Evolutionary conservation across 805 yeast species (phyloP), one percentile per base, ranked within the genome.

Genomic region (Ascoidea asiatica): DNA sequence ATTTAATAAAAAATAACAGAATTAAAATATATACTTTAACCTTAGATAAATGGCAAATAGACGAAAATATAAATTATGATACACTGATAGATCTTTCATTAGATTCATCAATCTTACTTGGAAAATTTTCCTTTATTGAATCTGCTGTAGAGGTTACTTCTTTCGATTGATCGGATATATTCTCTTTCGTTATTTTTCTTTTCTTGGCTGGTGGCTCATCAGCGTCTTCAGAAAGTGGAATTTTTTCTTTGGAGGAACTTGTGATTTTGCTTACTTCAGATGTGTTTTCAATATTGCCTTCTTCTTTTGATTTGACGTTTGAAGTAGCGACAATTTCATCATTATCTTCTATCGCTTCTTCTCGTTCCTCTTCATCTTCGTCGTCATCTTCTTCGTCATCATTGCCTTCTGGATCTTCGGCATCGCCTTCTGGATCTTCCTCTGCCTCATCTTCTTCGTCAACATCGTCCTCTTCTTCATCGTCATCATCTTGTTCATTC

Each of bases 401-500:
- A 6, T 50, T 72, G 2, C 56, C 72, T 1, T 54, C 67, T 5
- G 55, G 66, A 1, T 61, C 75, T 20, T 57, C 71, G 4, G 58
- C 75, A 3, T 55, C 70, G 4, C 61, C 73, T 13, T 57, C 71
- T 0, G 56, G 65, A 1, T 53, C 73, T 0, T 55, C 73, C 1
- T 53, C 74, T 13, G 62, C 78, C 0, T 60, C 73, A n/a, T 65
- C 77, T 2, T 58, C 73, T 4, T 68, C 76, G 0, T 62, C 74
- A 1, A 61, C 75, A 2, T 59, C 75, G 1, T 62, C 75, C 1
- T 55, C 72, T 8, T 63, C 71, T 5, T 66, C 78, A 1, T 69
- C 80, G 3, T 66, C 78, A 2, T 70, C 77, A 1, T 70, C 82
- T 2, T 71, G 81, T 0, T 68, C 76, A 19, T 21, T 41, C n/a